A percentile compares a stretch with the other conserved stretches of the same genome.
Evolutionary conservation across 2,329 filamentous ascomycete genomes (phyloP).

Genomic region (Colletotrichum falcatum): DNA sequence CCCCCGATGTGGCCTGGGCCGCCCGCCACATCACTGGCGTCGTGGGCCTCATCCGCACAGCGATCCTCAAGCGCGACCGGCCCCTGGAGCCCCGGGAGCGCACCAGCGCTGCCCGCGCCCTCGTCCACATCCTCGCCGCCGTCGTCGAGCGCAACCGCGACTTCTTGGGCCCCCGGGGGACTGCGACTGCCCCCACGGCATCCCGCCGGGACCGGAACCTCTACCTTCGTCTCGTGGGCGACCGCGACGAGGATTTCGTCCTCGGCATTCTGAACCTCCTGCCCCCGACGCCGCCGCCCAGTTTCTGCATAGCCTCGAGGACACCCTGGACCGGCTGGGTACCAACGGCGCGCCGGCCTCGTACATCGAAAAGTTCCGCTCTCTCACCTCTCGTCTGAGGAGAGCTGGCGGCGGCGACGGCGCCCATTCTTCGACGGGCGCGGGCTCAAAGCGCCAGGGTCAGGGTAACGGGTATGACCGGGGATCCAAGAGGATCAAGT

Average conservation of each 20-base stretch:
- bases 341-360: constrained; percentile 50
- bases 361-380: constrained; percentile 52
- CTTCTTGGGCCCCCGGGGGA: constrained; percentile 46
- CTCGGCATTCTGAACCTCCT: constrained; percentile 56
- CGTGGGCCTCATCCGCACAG: constrained; percentile 56
- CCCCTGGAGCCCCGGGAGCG: constrained; percentile 55
- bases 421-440: constrained; percentile 31
- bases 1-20: constrained; percentile 61
- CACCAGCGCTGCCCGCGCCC: constrained; percentile 59
- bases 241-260: constrained; percentile 58
- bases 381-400: constrained; percentile 49
- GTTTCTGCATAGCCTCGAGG: constrained; percentile 55
- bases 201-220: constrained; percentile 56
- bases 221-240: constrained; percentile 61
- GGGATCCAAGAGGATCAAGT: constrained; percentile 52
- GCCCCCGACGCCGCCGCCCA: constrained; percentile 59
- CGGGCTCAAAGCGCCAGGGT: constrained; percentile 50
- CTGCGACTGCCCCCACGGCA: not conserved
- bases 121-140: constrained; percentile 61
- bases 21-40: constrained; percentile 59
- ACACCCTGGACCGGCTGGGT: constrained; percentile 49
- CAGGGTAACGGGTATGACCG: constrained; percentile 45
- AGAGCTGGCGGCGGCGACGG: constrained; percentile 42
- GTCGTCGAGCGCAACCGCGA: constrained; percentile 58
- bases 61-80: constrained; percentile 53